Base-by-base conservation (phyloP, 106 monocot genomes). In the Allium sativum region DNA sequence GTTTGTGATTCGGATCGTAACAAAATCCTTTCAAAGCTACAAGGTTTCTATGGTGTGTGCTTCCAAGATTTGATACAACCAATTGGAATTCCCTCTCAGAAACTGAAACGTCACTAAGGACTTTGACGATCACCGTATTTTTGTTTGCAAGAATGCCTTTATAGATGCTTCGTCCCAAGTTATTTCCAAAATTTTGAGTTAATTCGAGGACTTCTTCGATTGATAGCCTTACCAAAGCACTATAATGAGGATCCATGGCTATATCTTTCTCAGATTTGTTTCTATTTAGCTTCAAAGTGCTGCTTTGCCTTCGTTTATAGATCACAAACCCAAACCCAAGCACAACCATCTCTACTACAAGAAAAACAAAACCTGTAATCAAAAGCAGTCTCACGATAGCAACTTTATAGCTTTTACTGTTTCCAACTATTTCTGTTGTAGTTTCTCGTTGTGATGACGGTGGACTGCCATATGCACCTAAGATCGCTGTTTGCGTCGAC, bases 11-110 rank as follows among this genome's bases (percentile, higher is more conserved):
- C 20, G 42, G n/a, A 17, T 71, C 74, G 9, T 55, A 74, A 53
- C 79, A 74, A 16, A 71, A 79, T 7, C 70, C 79, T 45, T 79
- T 74, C 20, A 79, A 19, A 62, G 79, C 45, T 44, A 79, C 65
- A n/a, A 79, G 70, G 55, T 79, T 79, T 50, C 52, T 48, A 21
- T 79, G 79, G 74, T 70, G 74, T 9, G 79, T 62, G 53, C 69
- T 74, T 14, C 79, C 66, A 50, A 79, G 19, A 45, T 60, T 66
- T 41, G 66, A 70, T 16, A 61, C 70, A 6, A 55, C 55, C 59
- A 61, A 46, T 52, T 57, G 53, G 18, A 79, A 79, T 21, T 71
- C 67, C 31, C 64, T 74, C 51, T 79, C 74, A 19, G 74, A 71
- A 59, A 51, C 70, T 43, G 45, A 42, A 16, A 57, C 44, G 64